Evolutionary conservation across 1,284 basidiomycete species (phyloP).

Genomic region (Malassezia arunalokei): DNA sequence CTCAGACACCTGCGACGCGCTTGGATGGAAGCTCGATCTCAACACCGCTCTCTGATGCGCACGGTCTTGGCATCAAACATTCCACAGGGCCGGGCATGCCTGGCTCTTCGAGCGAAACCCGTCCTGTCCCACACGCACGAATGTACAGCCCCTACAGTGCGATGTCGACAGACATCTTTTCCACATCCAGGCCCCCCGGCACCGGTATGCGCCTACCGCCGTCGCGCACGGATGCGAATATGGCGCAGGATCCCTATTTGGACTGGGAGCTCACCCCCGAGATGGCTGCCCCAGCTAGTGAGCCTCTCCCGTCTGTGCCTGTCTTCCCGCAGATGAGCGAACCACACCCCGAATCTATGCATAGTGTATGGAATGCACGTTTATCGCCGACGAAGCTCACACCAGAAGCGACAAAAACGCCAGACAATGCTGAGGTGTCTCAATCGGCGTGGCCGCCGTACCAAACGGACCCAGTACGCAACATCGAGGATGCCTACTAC

Average conservation of each 20-base stretch:
- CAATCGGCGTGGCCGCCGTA: not conserved
- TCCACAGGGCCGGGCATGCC: not conserved
- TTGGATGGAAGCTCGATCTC: not conserved
- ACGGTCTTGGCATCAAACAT: conserved; percentile 6
- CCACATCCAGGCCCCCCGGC: not conserved
- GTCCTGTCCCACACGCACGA: conserved; percentile 2
- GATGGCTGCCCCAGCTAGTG: not conserved
- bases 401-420: not conserved
- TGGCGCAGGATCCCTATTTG: too few relatives aligned
- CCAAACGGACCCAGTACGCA: not conserved
- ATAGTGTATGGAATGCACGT: not conserved
- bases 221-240: not conserved
- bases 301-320: not conserved
- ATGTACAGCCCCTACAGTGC: conserved; percentile 1
- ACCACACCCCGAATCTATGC: too few relatives aligned
- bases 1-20: not conserved
- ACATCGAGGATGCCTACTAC: not conserved
- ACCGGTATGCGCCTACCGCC: conserved; percentile 3
- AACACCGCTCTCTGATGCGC: too few relatives aligned
- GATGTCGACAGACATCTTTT: conserved; percentile 3
- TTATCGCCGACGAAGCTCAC: not conserved
- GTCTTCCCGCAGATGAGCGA: not conserved
- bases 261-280: not conserved
- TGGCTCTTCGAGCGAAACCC: not conserved
- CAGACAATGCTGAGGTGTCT: not conserved